Evolutionary conservation across 176 grass and related monocot genomes (phyloP).

Genomic region (Bolboschoenus planiculmis): DNA sequence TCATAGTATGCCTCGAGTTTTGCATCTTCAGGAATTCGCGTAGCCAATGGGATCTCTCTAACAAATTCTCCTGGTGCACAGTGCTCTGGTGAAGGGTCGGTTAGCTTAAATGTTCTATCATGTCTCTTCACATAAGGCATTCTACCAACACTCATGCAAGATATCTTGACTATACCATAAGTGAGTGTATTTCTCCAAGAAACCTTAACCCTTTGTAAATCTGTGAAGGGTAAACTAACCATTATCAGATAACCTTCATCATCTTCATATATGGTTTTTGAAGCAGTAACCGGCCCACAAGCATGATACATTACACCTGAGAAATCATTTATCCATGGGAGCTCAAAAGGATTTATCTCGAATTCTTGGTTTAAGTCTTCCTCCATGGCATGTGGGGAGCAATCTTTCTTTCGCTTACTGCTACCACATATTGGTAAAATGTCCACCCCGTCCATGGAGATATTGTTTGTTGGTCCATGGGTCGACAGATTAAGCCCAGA

Average conservation of each 20-base stretch:
- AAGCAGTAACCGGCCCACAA: slow-evolving; percentile 69
- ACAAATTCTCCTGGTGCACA: slow-evolving; percentile 91
- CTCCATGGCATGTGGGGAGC: slow-evolving; percentile 50
- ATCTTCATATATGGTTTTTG: slow-evolving; percentile 93
- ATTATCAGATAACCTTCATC: slow-evolving; percentile 85
- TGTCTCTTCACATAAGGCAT: slow-evolving; percentile 74
- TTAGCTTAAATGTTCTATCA: slow-evolving; percentile 77
- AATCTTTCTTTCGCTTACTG: slow-evolving; percentile 66
- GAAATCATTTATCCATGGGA: slow-evolving; percentile 74
- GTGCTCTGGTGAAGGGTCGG: slow-evolving; percentile 73
- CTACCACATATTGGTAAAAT: slow-evolving; percentile 23
- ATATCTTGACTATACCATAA: slow-evolving; percentile 75
- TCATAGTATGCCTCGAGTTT: slow-evolving; percentile 78
- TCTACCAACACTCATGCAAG: slow-evolving; percentile 49
- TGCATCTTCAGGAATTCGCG: slow-evolving; percentile 84
- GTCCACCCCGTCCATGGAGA: slow-evolving; percentile 43
- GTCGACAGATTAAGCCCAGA: slow-evolving; percentile 68
- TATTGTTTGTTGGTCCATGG: slow-evolving; percentile 44
- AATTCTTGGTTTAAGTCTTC: slow-evolving; percentile 75
- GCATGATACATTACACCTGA: slow-evolving; percentile 76
- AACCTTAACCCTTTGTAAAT: slow-evolving; percentile 83
- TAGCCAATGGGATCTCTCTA: slow-evolving; percentile 67
- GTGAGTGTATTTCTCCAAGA: slow-evolving; percentile 86
- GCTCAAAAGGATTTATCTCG: slow-evolving; percentile 56
- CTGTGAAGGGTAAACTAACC: slow-evolving; percentile 74